Evolutionary conservation across 192 early-diverging fungal species (phyloP), one percentile per base, ranked within the genome.

Genomic region (Obelidium mucronatum): DNA sequence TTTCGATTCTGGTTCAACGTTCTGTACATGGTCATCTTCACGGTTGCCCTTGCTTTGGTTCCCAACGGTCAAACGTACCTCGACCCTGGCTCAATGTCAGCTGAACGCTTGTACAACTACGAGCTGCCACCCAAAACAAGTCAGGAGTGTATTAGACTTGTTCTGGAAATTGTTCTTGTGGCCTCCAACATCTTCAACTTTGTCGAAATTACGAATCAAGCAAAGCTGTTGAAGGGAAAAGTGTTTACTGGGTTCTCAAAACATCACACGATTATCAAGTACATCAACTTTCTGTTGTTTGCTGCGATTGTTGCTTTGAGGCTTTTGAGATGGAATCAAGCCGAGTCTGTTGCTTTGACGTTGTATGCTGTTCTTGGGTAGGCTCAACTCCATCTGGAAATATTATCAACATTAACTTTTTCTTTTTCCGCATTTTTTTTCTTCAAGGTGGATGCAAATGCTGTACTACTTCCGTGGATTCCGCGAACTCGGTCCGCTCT

Each of bases 381-480:
- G n/a, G n/a, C 2, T 39, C 64, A 37, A 37, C 39, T 13, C n/a
- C 51, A 52, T 52, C n/a, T n/a, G n/a, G n/a, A n/a, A n/a, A n/a
- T n/a, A n/a, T 53, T 53, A n/a, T 61, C 15, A 17, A 61, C 33
- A 31, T 30, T 4, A 28, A 1, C 3, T 30, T 61, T 30, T 61
- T 22, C n/a, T 61, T 1, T 26, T 53, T 17, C 52, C 24, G 52
- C 19, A 53, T 53, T 24, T 53, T 24, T 1, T 17, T n/a, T n/a
- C 2, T 53, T 53, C 6, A 22, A 59, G 75, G 35, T 76, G 75
- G 75, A 11, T 76, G 8, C 48, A 59, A 54, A 36, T 68, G 28
- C 40, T 76, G 28, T 67, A 67, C 55, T 76, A 68, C 65, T 66
- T 53, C 39, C 66, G 64, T 33, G 75, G 75, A 11, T 67, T 67